Conservation (phyloP, 176 grass and related monocot genomes). For the Olyra latifolia region DNA sequence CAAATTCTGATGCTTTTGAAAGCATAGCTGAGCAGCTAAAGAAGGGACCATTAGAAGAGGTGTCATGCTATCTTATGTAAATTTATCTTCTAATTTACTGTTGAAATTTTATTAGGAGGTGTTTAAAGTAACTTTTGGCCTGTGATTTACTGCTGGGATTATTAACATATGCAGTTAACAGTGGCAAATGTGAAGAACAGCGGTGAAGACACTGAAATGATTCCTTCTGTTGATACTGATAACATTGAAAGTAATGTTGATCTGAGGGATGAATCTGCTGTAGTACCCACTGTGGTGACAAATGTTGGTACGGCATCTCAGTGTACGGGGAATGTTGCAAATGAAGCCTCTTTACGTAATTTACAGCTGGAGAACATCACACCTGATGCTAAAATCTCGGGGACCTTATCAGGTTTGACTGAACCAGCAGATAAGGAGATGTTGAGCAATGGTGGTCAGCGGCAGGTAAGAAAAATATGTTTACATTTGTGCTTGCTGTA, state of each 20-base stretch:
- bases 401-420: conserved; percentile 24
- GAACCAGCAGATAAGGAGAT: conserved; percentile 22
- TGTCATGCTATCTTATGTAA: conserved; percentile 21
- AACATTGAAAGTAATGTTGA: conserved; percentile 23
- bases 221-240: conserved; percentile 45
- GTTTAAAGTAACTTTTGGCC: not conserved
- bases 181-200: conserved; percentile 8
- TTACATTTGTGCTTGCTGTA: conserved; percentile 6
- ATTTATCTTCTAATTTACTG: conserved; percentile 23
- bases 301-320: conserved; percentile 31
- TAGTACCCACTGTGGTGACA: conserved; percentile 33
- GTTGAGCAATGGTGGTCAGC: conserved; percentile 28
- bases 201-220: conserved; percentile 39
- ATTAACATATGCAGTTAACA: conserved; percentile 32
- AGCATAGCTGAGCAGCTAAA: conserved; percentile 61
- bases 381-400: conserved; percentile 28
- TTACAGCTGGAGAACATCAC: conserved; percentile 30
- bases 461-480: conserved; percentile 34
- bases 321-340: conserved; percentile 24
- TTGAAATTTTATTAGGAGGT: conserved; percentile 1
- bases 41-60: conserved; percentile 60
- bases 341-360: conserved; percentile 21
- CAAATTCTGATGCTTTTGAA: conserved; percentile 71
- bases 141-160: conserved; percentile 11
- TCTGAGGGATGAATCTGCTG: conserved; percentile 28